Base-by-base conservation (phyloP, 805 yeast species). In the Cephaloascus albidus region DNA sequence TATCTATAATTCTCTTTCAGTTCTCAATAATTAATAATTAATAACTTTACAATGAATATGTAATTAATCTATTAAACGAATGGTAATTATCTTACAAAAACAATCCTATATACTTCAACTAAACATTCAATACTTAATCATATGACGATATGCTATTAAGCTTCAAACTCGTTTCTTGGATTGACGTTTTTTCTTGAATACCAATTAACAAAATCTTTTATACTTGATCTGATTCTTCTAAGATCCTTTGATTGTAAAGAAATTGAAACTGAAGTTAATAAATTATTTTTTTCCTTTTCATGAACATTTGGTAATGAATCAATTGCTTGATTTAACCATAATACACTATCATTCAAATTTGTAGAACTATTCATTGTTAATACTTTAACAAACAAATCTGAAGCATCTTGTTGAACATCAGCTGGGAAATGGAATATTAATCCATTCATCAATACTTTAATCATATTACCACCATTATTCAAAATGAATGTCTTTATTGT, bases 141-240 rank as follows among this genome's bases (percentile, higher is more conserved):
- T n/a, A n/a, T n/a, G n/a, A n/a, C n/a, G n/a, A n/a, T n/a, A n/a
- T n/a, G n/a, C n/a, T 16, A 5, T 31, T n/a, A 16, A 10, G 12
- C 27, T 36, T 43, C 50, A 39, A 55, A 55, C 41, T 55, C 58
- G 10, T 53, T 40, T 43, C 65, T 49, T 23, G 59, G 59, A 8
- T 45, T 70, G 18, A 85, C 72, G 49, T 85, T 83, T 55, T 86
- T 82, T 49, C 95, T 68, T 26, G 81, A 63, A 59, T 86, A 88
- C 93, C 96, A 85, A 40, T 71, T 76, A 32, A 85, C 76, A 54
- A 89, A 90, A 53, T 83, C 90, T 50, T 78, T 75, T 39, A 89
- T 63, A 35, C 84, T 71, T 3, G 77, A 65, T 50, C 95, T 74
- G 19, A 86, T 77, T 46, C 85, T 74, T 55, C 90, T 74, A 56